Conservation (phyloP, 495 filamentous ascomycete genomes). For the Xylaria sp. region DNA sequence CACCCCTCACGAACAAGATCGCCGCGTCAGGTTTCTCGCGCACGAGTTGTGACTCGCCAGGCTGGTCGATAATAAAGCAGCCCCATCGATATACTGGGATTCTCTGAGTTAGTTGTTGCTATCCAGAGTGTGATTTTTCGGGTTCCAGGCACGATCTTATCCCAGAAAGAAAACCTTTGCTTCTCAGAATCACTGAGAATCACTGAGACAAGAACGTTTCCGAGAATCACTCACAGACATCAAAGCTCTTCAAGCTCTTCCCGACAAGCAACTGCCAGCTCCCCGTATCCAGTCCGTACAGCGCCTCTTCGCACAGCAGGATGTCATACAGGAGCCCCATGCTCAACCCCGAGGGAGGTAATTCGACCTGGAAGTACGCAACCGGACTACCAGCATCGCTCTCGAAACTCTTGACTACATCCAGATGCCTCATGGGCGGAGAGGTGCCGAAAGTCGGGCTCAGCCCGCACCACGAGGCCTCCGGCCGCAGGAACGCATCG, state of each 20-base stretch:
- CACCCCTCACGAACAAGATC: conserved; percentile 16
- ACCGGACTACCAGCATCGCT: conserved; percentile 23
- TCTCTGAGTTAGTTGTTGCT: not conserved
- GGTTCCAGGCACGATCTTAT: not conserved
- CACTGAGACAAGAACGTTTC: not conserved
- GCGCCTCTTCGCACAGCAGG: conserved; percentile 36
- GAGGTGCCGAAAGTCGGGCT: conserved; percentile 35
- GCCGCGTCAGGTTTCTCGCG: conserved; percentile 2
- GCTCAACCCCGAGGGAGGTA: conserved; percentile 32
- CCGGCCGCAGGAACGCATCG: conserved; percentile 30
- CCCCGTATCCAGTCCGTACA: conserved; percentile 33
- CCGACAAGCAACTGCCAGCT: conserved; percentile 28
- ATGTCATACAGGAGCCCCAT: conserved; percentile 38
- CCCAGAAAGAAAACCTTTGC: not conserved
- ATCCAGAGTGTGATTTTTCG: not conserved
- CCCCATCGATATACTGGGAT: conserved; percentile 13
- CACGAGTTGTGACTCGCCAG: conserved; percentile 9
- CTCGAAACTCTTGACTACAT: conserved; percentile 35
- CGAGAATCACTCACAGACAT: not conserved
- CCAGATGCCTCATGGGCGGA: conserved; percentile 32
- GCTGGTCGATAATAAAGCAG: conserved; percentile 10
- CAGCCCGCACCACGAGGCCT: conserved; percentile 36
- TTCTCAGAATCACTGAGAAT: not conserved
- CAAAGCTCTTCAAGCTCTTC: conserved; percentile 11
- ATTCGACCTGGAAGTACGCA: conserved; percentile 35